Evolutionary conservation across 768 basidiomycete genomes (phyloP), one percentile per base, ranked within the genome.

Genomic region (Suillus clintonianus): DNA sequence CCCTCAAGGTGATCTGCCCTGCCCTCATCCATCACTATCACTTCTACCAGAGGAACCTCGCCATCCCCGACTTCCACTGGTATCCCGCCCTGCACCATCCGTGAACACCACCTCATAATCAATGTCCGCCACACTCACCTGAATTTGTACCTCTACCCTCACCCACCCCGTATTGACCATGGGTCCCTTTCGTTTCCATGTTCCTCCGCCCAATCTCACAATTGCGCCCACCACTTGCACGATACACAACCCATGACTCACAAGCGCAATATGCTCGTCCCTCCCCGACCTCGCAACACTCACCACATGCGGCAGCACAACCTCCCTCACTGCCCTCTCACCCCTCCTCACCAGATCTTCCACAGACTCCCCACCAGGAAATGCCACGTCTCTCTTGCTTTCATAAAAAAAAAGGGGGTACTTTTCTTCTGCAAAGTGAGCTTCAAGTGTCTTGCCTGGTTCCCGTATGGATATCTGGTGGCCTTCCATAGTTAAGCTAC

Each of bases 221-320:
- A 92, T 72, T 41, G 82, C 82, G 37, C 79, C 77, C 5, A 90
- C 71, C 17, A 89, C 72, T 74, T 89, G 86, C 34, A 75, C 78
- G 53, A 93, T 89, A 72, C 87, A 88, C 27, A 91, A 68, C 0
- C 92, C 90, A 73, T 94, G 92, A 74, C 91, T 91, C 54, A 92
- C 86, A 41, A 93, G 68, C 1, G 85, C 90, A 32, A 92, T 71
- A 65, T 88, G 89, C 39, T 78, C 78, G 43, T 76, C 69, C 62
- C 62, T 73, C 43, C 78, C 77, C 22, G 76, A 73, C 62, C 77
- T 76, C 24, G 77, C 77, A 1, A 79, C 80, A n/a, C 79, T 69
- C 73, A 74, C 64, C n/a, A 92, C 74, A 66, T 88, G 82, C 4
- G 87, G 84, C 68, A 89, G 69, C 7, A 92, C 70, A 10, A 57